Base-by-base conservation (phyloP, 345 rosid genomes). In the Rhodomyrtus tomentosa region DNA sequence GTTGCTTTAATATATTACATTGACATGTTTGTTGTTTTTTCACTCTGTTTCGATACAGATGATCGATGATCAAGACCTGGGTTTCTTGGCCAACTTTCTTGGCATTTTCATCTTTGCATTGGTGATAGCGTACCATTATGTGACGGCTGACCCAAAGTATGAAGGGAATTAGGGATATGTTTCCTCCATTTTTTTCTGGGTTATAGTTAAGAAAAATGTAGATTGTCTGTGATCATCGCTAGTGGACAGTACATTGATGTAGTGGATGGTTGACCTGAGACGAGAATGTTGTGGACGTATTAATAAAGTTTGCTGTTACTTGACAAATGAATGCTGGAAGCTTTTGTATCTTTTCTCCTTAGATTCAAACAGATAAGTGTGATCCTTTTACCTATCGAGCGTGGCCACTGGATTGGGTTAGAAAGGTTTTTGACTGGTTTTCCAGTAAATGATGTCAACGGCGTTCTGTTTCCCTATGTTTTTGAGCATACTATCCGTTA, bases 101-200 rank as follows among this genome's bases (percentile, higher is more conserved):
- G 99, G 98, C 42, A 89, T 93, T 85, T 95, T 92, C 89, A 92
- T 94, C 55, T 95, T 95, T 87, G 89, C 86, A 3, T 87, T 93
- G 90, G 96, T 96, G 85, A 93, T 95, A 22, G 98, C 98, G 1
- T 95, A 96, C 89, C 99, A 95, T 85, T 95, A 90, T 59, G 94
- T 94, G 83, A 83, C 92, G 90, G 98, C 96, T 83, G 98, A 95
- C 84, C 96, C 98, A 24, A 95, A 94, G 84, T 94, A 89, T 81
- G 98, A 94, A 83, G 91, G 92, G 86, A 91, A 82, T 36, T 85
- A 80, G 85, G 76, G 79, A 68, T 68, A 68, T 68, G 79, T 68
- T 68, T 68, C 79, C 45, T 48, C 55, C 11, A 20, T 27, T 6
- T 48, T 9, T 25, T 74, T 48, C n/a, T 25, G 45, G 76, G 32